A percentile compares a stretch with the other conserved stretches of the same genome.
phyloP scores from a whole-genome alignment of 2,329 filamentous ascomycete genomes.

The Claviceps purpurea region DNA sequence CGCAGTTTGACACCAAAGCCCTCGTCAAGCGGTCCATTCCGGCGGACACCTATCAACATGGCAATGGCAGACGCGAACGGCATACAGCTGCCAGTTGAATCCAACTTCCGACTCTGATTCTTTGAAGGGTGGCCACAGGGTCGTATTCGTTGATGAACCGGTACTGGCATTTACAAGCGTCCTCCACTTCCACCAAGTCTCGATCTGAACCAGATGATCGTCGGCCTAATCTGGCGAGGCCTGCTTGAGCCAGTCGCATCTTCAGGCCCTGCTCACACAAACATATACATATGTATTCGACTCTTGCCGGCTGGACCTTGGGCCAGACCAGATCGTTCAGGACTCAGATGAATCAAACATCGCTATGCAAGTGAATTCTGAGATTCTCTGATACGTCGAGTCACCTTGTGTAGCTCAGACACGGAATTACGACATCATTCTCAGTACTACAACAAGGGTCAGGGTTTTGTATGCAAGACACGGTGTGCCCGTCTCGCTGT shows the following conservation, averaged over 20 bases:
- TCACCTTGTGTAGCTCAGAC: background rate
- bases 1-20: too few species aligned
- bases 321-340: background rate
- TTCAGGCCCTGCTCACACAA: constrained; percentile 13
- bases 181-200: constrained; percentile 7
- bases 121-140: background rate
- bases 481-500: background rate
- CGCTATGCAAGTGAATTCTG: background rate
- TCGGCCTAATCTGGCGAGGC: constrained; percentile 13
- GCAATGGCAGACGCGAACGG: background rate
- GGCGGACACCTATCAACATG: background rate
- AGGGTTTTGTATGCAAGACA: background rate
- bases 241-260: constrained; percentile 23
- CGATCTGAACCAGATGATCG: constrained; percentile 16
- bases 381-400: background rate
- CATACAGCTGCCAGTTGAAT: background rate
- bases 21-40: background rate
- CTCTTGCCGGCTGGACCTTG: constrained; percentile 4
- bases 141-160: background rate
- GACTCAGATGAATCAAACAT: background rate
- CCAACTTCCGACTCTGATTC: background rate
- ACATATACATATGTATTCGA: constrained; percentile 3
- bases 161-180: constrained; percentile 1
- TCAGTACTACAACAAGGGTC: background rate
- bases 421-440: background rate